These are phyloP conservation scores for Rhizoclosmatium globosum DNA, from an alignment of 192 early-diverging fungal species.

Conservation along the genomic window DNA sequence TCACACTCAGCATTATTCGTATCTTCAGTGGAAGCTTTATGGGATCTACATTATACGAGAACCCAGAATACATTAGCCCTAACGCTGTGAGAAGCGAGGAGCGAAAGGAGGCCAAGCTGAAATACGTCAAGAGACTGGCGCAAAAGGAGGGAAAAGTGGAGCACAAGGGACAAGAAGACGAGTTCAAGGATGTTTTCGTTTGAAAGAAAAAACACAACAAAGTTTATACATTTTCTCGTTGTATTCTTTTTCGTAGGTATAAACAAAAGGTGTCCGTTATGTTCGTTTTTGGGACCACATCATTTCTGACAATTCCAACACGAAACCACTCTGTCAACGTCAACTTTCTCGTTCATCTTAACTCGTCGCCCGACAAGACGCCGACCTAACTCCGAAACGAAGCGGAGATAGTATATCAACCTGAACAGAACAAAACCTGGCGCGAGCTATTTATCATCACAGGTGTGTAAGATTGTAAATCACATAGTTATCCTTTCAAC, in stretches of 20 bases:
- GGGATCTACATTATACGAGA: slow-evolving; percentile 91
- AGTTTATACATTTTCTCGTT: too few species aligned
- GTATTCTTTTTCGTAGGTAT: too few species aligned
- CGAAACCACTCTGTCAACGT: too few species aligned
- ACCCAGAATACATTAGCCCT: slow-evolving; percentile 87
- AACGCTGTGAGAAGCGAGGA: slow-evolving; percentile 41
- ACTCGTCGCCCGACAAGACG: too few species aligned
- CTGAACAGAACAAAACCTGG: too few species aligned
- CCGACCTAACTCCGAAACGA: too few species aligned
- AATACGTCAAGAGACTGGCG: slow-evolving; percentile 21
- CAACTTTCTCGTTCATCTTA: too few species aligned
- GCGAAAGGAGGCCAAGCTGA: slow-evolving; percentile 9
- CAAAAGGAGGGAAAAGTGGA: slow-evolving; percentile 35
- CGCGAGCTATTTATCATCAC: too few species aligned
- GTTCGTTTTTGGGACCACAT: background rate
- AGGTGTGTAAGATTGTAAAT: too few species aligned
- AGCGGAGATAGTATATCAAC: too few species aligned
- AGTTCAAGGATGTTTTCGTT: slow-evolving; percentile 37
- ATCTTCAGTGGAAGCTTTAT: slow-evolving; percentile 97
- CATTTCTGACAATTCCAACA: background rate
- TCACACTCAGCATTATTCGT: slow-evolving; percentile 89
- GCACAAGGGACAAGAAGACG: slow-evolving; percentile 3
- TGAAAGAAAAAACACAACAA: background rate
- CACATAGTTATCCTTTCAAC: too few species aligned
- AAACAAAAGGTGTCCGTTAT: too few species aligned